A percentile compares a stretch with the other conserved stretches of the same genome.
Evolutionary conservation across 495 filamentous ascomycete species (phyloP).

Genomic region (Daldinia childiae): DNA sequence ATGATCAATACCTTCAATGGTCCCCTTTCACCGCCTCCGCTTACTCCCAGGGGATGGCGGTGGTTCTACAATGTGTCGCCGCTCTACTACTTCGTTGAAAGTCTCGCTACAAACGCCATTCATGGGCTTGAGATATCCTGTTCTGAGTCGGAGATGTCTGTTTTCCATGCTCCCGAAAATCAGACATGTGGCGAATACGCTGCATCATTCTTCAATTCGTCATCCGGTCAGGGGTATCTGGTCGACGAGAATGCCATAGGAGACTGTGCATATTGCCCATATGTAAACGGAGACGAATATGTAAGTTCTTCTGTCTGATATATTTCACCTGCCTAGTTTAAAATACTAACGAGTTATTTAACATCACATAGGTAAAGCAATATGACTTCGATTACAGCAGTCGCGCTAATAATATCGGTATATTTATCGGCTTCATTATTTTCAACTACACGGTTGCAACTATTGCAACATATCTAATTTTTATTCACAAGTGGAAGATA

Average conservation of each 20-base stretch:
- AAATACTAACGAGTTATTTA: not conserved
- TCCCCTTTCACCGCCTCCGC: slow-evolving; percentile 61
- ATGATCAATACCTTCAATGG: slow-evolving; percentile 65
- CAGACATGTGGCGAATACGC: slow-evolving; percentile 68
- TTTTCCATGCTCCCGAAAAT: slow-evolving; percentile 59
- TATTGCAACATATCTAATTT: slow-evolving; percentile 41
- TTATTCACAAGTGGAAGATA: slow-evolving; percentile 32
- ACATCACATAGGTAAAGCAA: not conserved
- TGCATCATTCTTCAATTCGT: slow-evolving; percentile 54
- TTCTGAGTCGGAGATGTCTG: slow-evolving; percentile 64
- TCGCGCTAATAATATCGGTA: slow-evolving; percentile 38
- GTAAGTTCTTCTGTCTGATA: slow-evolving; percentile 8
- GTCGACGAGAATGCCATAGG: slow-evolving; percentile 58
- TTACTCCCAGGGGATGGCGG: slow-evolving; percentile 65
- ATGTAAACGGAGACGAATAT: slow-evolving; percentile 30
- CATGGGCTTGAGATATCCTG: slow-evolving; percentile 66
- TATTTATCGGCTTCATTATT: slow-evolving; percentile 48
- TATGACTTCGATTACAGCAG: slow-evolving; percentile 29
- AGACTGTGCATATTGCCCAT: slow-evolving; percentile 68
- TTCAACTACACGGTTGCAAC: slow-evolving; percentile 45
- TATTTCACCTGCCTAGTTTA: too few species aligned
- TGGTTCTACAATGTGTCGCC: slow-evolving; percentile 77
- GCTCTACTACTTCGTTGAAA: slow-evolving; percentile 72
- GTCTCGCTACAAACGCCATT: slow-evolving; percentile 66
- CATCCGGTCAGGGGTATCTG: slow-evolving; percentile 60